phyloP scores from a whole-genome alignment of 1,139 yeast species.

The Waltiozyma sp. region DNA sequence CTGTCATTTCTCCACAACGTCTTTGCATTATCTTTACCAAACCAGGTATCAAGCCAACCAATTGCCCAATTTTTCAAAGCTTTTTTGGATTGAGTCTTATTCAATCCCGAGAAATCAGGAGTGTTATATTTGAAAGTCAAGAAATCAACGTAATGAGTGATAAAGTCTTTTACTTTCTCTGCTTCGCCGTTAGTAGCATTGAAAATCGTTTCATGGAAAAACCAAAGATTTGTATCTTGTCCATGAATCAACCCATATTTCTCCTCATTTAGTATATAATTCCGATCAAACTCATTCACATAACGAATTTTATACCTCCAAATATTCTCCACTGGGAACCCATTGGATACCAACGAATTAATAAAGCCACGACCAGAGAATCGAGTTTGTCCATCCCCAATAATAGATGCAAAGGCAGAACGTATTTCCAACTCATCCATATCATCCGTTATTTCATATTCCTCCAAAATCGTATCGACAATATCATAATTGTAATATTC shows the following conservation, averaged over 20 bases:
- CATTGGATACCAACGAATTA: constrained; percentile 9
- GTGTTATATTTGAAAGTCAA: not conserved
- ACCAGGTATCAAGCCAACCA: too few species aligned
- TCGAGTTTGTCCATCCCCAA: constrained; percentile 30
- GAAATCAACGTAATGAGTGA: not conserved
- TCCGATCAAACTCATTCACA: constrained; percentile 12
- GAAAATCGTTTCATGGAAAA: constrained; percentile 13
- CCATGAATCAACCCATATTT: constrained; percentile 24
- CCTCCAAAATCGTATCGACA: constrained; percentile 20
- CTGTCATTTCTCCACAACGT: too few species aligned
- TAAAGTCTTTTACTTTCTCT: not conserved
- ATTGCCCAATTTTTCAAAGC: too few species aligned
- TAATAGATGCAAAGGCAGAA: constrained; percentile 24
- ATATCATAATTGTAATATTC: constrained; percentile 27
- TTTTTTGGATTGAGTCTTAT: too few species aligned
- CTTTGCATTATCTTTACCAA: too few species aligned
- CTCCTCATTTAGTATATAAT: constrained; percentile 10
- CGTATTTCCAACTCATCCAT: constrained; percentile 15
- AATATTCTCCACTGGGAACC: constrained; percentile 18
- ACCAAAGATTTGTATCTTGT: constrained; percentile 25
- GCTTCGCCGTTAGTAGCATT: not conserved
- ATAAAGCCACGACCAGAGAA: constrained; percentile 26
- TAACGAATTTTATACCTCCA: constrained; percentile 24
- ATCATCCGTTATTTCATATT: constrained; percentile 19
- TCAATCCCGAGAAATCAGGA: too few species aligned